Evolutionary conservation across 1,284 basidiomycete species (phyloP).

Genomic region (Rhodotorula sp.): DNA sequence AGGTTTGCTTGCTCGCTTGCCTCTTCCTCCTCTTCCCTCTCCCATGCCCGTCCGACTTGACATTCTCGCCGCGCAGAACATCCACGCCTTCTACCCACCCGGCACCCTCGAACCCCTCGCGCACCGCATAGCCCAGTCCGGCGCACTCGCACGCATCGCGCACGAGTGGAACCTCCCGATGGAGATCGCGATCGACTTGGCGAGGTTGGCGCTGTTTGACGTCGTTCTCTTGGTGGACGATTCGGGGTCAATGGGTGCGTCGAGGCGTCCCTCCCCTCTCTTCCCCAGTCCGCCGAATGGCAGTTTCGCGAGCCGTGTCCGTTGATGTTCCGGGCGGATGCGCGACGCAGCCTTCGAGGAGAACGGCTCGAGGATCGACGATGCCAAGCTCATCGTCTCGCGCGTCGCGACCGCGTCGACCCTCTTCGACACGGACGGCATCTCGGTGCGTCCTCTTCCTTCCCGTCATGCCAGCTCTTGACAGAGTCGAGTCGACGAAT

Average conservation of each 20-base stretch:
- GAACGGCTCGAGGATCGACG: slow-evolving; percentile 42
- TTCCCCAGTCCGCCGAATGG: too few species aligned
- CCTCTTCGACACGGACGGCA: slow-evolving; percentile 49
- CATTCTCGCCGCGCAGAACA: too few species aligned
- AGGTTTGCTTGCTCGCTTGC: not conserved
- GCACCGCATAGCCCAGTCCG: slow-evolving; percentile 49
- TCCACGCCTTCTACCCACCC: not conserved
- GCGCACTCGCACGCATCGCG: slow-evolving; percentile 50
- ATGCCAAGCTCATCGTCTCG: slow-evolving; percentile 45
- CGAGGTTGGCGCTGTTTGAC: slow-evolving; percentile 48
- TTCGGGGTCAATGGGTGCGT: not conserved
- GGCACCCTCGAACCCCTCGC: slow-evolving; percentile 51
- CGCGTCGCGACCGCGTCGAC: slow-evolving; percentile 51
- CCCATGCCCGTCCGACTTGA: not conserved
- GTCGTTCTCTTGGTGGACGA: not conserved
- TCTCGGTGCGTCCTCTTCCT: slow-evolving; percentile 26
- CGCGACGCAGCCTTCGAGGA: slow-evolving; percentile 45
- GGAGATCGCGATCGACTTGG: slow-evolving; percentile 52
- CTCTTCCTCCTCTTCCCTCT: not conserved
- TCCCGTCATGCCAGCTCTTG: not conserved
- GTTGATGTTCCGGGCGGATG: too few species aligned
- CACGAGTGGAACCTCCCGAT: slow-evolving; percentile 52
- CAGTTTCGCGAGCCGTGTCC: too few species aligned
- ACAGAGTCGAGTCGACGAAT: slow-evolving; percentile 45
- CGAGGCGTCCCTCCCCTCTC: not conserved